Conservation (phyloP, 352 stramenopile species). For the Globisporangium acanthophoron region DNA sequence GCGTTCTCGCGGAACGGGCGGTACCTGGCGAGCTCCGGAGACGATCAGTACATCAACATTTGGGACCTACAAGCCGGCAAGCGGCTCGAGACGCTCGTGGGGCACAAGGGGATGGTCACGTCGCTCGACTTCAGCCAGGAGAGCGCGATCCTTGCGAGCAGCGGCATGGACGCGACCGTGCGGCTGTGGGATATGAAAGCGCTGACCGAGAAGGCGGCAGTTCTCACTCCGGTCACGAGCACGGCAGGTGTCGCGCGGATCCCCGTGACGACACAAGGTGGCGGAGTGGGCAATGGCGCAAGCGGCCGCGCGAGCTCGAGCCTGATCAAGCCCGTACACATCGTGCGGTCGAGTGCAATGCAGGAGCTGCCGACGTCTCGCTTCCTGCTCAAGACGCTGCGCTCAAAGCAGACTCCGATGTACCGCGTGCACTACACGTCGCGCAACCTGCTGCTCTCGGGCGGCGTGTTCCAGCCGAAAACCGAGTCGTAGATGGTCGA, state of each 20-base stretch:
- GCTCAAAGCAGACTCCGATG: constrained; percentile 83
- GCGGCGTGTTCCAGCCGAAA: constrained; percentile 64
- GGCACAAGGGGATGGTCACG: constrained; percentile 69
- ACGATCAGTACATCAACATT: constrained; percentile 90
- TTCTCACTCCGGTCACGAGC: constrained; percentile 5
- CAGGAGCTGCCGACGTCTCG: constrained; percentile 59
- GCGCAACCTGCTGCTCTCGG: constrained; percentile 74
- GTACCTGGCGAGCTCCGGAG: constrained; percentile 83
- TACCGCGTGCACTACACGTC: constrained; percentile 78
- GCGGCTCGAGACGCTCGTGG: constrained; percentile 77
- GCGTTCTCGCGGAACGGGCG: constrained; percentile 88
- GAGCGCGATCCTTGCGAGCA: constrained; percentile 68
- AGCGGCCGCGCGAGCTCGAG: constrained; percentile 13
- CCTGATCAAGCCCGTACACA: constrained; percentile 51
- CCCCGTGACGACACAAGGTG: constrained; percentile 20
- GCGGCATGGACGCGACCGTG: constrained; percentile 73
- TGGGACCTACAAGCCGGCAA: constrained; percentile 92
- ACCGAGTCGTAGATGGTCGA: constrained; percentile 29
- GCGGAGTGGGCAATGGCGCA: neutral
- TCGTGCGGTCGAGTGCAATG: constrained; percentile 43
- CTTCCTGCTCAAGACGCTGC: constrained; percentile 80
- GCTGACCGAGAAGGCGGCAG: constrained; percentile 37
- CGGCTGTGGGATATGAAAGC: constrained; percentile 84
- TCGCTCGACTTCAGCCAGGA: constrained; percentile 78
- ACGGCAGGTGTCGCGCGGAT: constrained; percentile 23